Conservation (phyloP, 1,139 yeast genomes). For the Yamadazyma triangularis region DNA sequence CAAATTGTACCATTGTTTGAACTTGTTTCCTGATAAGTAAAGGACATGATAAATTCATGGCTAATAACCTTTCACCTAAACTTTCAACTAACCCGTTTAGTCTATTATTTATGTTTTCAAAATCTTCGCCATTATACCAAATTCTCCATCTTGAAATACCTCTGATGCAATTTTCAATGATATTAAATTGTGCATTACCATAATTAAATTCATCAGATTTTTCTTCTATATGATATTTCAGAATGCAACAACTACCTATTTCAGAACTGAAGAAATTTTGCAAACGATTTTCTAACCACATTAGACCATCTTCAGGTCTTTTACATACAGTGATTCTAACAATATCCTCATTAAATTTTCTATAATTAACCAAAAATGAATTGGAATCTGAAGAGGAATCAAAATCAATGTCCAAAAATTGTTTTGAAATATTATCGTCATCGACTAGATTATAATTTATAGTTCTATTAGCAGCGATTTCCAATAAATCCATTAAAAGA, state of each 20-base stretch:
- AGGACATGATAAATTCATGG: slow-evolving; percentile 76
- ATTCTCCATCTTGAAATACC: slow-evolving; percentile 97
- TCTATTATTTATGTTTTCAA: slow-evolving; percentile 49
- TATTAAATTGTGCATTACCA: slow-evolving; percentile 78
- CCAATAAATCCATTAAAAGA: slow-evolving; percentile 63
- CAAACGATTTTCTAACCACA: slow-evolving; percentile 75
- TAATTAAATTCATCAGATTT: slow-evolving; percentile 66
- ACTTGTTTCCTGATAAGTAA: slow-evolving; percentile 77
- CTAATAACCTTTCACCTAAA: slow-evolving; percentile 72
- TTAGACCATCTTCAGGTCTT: slow-evolving; percentile 73
- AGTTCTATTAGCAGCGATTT: slow-evolving; percentile 74
- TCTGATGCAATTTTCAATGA: slow-evolving; percentile 84
- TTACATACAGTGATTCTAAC: slow-evolving; percentile 85
- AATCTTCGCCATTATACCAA: slow-evolving; percentile 74
- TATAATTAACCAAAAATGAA: slow-evolving; percentile 74
- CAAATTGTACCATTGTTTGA: slow-evolving; percentile 92
- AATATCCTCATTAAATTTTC: slow-evolving; percentile 84
- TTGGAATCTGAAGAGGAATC: slow-evolving; percentile 81
- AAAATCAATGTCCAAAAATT: slow-evolving; percentile 75
- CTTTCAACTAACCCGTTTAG: slow-evolving; percentile 65
- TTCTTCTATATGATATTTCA: slow-evolving; percentile 53
- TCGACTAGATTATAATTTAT: slow-evolving; percentile 67
- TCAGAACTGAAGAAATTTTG: slow-evolving; percentile 70
- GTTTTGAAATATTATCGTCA: slow-evolving; percentile 59
- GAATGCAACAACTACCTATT: slow-evolving; percentile 64